These are phyloP conservation scores for Candida glucosophila DNA, from an alignment of 1,139 yeast species.

Conservation along the genomic window DNA sequence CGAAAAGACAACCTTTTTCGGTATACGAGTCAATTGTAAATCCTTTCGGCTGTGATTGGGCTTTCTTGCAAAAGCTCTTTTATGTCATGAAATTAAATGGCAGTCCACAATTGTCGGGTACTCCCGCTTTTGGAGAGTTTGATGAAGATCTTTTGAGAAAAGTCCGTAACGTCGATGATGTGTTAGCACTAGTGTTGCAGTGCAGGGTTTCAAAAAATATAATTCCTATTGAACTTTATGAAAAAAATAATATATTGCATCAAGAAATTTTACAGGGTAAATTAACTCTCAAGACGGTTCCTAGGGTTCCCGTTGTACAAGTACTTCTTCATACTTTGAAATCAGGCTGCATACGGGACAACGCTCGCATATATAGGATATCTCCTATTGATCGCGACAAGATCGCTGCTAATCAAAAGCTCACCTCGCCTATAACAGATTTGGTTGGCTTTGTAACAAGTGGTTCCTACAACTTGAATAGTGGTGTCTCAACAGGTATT, in stretches of 20 bases:
- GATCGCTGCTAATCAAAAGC: conserved; percentile 1
- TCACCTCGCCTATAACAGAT: conserved; percentile 11
- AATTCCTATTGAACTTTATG: conserved; percentile 24
- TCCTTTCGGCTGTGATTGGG: conserved; percentile 78
- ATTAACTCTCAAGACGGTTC: no score
- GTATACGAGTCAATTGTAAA: conserved; percentile 47
- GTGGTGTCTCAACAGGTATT: conserved; percentile 61
- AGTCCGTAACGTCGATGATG: conserved; percentile 29
- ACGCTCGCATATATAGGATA: conserved; percentile 61
- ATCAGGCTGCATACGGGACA: conserved; percentile 55
- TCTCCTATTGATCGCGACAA: conserved; percentile 3
- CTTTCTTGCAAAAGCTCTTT: conserved; percentile 27
- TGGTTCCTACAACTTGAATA: conserved; percentile 58
- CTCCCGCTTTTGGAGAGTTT: conserved; percentile 49
- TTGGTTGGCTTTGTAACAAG: conserved; percentile 75
- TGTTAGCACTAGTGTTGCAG: conserved; percentile 14
- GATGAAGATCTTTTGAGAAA: conserved; percentile 26
- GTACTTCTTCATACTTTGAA: conserved; percentile 25
- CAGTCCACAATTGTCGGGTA: conserved; percentile 53
- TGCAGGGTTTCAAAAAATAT: conserved; percentile 4
- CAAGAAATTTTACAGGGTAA: no score
- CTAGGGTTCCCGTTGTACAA: conserved; percentile 29
- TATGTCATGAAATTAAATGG: conserved; percentile 6
- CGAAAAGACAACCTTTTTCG: conserved; percentile 43
- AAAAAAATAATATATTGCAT: conserved; percentile 10